Evolutionary conservation across 495 filamentous ascomycete genomes (phyloP).

Genomic region (Tuber borchii): DNA sequence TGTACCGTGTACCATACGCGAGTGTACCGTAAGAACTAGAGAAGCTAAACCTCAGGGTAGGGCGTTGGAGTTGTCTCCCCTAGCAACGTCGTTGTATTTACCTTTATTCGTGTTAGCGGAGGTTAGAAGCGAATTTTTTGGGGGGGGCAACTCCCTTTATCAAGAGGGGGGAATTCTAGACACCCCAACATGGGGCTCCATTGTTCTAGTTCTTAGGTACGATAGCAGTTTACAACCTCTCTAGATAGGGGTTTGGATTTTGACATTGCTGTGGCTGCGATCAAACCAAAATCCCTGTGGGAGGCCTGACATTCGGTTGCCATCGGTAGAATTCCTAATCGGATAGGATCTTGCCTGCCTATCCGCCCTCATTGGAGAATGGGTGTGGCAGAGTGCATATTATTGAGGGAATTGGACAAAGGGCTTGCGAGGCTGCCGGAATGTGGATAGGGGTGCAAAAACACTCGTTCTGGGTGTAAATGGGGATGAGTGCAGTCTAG

Average conservation of each 20-base stretch:
- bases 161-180: too few species aligned
- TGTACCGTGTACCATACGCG: background rate
- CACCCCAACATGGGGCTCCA: background rate
- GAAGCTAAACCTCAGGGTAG: too few species aligned
- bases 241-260: background rate
- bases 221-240: background rate
- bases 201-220: background rate
- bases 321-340: background rate
- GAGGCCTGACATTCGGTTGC: background rate
- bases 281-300: background rate
- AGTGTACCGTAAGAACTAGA: too few species aligned
- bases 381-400: background rate
- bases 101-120: background rate
- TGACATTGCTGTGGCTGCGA: background rate
- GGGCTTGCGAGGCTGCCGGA: background rate
- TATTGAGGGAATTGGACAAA: background rate
- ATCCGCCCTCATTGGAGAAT: background rate
- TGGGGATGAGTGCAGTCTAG: background rate
- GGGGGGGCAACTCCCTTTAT: too few species aligned
- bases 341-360: background rate
- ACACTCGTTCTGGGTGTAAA: background rate
- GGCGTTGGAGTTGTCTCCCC: background rate
- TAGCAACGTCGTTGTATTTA: background rate
- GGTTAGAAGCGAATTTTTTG: too few species aligned
- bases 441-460: background rate